A percentile compares a stretch with the other conserved stretches of the same genome.
phyloP scores from a whole-genome alignment of 768 basidiomycete species.

The Steccherinum ochraceum region DNA sequence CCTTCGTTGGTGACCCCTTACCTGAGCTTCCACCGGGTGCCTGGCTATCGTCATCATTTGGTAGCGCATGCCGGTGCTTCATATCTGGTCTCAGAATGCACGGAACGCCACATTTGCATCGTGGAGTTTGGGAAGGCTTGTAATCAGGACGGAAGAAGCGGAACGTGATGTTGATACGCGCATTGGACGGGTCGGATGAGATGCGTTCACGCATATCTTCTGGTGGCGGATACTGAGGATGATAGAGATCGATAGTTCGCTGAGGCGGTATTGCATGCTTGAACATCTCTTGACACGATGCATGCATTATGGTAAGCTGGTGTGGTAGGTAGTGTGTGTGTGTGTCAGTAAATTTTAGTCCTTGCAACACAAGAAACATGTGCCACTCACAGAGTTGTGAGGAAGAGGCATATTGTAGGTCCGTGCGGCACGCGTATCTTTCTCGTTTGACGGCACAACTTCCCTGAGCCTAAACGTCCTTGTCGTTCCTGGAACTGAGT shows the following conservation, averaged over 20 bases:
- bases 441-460: constrained; percentile 62
- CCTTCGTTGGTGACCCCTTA: too few species aligned
- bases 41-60: not conserved
- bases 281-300: constrained; percentile 74
- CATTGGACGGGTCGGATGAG: constrained; percentile 30
- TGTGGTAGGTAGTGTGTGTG: not conserved
- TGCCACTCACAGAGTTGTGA: constrained; percentile 64
- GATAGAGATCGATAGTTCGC: constrained; percentile 61
- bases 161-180: constrained; percentile 82
- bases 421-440: constrained; percentile 47
- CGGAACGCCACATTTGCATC: constrained; percentile 68
- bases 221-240: constrained; percentile 35
- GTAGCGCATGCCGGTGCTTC: constrained; percentile 49
- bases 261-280: constrained; percentile 79
- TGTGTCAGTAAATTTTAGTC: not conserved
- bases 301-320: constrained; percentile 84
- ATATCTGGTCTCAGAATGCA: constrained; percentile 71
- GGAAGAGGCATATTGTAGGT: constrained; percentile 73
- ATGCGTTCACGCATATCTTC: constrained; percentile 6
- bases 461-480: constrained; percentile 72
- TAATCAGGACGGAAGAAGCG: constrained; percentile 85
- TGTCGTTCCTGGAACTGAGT: constrained; percentile 44
- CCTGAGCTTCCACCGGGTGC: not conserved
- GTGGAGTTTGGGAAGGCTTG: constrained; percentile 54
- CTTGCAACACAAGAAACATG: not conserved